A percentile compares a stretch with the other conserved stretches of the same genome.
phyloP scores from a whole-genome alignment of 192 early-diverging fungal species.

The Phycomyces blakesleeanus region DNA sequence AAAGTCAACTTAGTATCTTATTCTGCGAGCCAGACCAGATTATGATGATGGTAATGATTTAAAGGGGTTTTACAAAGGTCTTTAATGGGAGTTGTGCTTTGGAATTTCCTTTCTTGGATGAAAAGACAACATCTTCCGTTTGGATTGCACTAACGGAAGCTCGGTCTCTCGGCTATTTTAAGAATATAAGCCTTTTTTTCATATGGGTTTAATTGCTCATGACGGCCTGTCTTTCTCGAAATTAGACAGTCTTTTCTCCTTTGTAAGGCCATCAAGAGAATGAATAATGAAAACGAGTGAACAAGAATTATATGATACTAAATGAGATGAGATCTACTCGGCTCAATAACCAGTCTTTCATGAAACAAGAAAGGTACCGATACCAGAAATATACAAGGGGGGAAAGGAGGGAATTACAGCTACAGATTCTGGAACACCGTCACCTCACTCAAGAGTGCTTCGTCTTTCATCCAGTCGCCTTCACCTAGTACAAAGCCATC shows the following conservation, averaged over 20 bases:
- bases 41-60: not conserved
- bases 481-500: constrained; percentile 28
- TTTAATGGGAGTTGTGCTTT: not conserved
- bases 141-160: too few relatives aligned
- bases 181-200: too few relatives aligned
- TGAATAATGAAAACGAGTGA: too few relatives aligned
- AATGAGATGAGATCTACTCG: not conserved
- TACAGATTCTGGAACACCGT: constrained; percentile 24
- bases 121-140: too few relatives aligned
- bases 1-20: not conserved
- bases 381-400: too few relatives aligned
- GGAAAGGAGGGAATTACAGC: not conserved
- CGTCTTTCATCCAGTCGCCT: constrained; percentile 9
- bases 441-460: constrained; percentile 21
- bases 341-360: not conserved
- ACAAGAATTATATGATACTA: not conserved
- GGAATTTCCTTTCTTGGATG: not conserved
- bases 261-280: too few relatives aligned
- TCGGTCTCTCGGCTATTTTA: too few relatives aligned
- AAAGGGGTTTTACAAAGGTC: not conserved
- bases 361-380: too few relatives aligned
- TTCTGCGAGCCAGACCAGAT: not conserved
- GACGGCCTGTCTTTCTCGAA: too few relatives aligned
- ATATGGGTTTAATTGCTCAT: too few relatives aligned
- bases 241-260: too few relatives aligned